phyloP scores from a whole-genome alignment of 169 alveolate species.

The Ichthyophthirius multifiliis region DNA sequence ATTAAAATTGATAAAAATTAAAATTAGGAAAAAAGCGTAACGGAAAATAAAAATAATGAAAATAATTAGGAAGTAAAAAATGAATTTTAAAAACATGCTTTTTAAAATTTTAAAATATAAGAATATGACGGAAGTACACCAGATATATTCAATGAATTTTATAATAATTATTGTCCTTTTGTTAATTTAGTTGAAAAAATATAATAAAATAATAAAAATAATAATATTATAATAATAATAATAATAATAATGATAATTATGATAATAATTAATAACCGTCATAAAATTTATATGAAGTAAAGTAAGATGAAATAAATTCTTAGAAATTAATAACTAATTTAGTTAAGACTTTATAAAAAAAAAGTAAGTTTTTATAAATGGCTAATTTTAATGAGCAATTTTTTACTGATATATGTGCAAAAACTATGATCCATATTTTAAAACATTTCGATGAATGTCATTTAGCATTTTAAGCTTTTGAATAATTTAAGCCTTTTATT shows the following conservation, averaged over 20 bases:
- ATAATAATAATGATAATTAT: no score
- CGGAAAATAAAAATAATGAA: conserved; percentile 32
- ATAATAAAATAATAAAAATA: no score
- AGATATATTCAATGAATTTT: conserved; percentile 1
- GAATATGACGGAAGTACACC: background rate
- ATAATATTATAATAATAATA: no score
- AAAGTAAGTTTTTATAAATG: background rate
- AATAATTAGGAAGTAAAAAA: background rate
- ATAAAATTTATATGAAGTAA: no score
- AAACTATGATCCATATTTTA: conserved; percentile 5
- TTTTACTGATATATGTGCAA: background rate
- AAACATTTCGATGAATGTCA: conserved; percentile 45
- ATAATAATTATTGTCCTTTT: background rate
- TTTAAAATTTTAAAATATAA: background rate
- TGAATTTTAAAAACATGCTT: background rate
- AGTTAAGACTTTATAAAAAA: conserved; percentile 10
- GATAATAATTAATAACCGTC: no score
- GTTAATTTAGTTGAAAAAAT: background rate
- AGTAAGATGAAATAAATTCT: background rate
- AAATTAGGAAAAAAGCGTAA: conserved; percentile 28
- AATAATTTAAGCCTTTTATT: conserved; percentile 37
- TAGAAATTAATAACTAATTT: background rate
- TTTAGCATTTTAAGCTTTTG: conserved; percentile 25
- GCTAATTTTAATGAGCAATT: background rate
- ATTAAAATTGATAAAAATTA: conserved; percentile 29